phyloP scores from a whole-genome alignment of 352 stramenopile genomes.

The Phytopythium sindhum region DNA sequence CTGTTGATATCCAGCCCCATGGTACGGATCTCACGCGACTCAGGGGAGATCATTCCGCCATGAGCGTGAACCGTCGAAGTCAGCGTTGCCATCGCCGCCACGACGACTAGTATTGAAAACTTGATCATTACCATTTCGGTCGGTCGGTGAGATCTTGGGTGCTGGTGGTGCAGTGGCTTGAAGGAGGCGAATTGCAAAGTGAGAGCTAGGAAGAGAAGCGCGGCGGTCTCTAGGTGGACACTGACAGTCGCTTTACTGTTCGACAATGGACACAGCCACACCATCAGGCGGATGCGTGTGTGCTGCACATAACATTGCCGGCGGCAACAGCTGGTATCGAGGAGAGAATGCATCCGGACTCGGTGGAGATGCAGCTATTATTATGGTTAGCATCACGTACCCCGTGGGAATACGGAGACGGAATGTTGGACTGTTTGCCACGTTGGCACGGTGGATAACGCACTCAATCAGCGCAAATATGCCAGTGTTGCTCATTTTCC shows the following conservation, averaged over 20 bases:
- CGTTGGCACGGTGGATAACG: slow-evolving; percentile 1
- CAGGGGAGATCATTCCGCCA: slow-evolving; percentile 29
- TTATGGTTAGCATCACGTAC: no score
- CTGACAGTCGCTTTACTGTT: neutral
- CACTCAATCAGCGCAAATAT: neutral
- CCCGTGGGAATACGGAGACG: neutral
- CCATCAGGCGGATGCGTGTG: neutral
- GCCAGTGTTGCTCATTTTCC: neutral
- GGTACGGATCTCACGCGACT: slow-evolving; percentile 31
- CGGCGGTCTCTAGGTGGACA: neutral
- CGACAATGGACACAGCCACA: neutral
- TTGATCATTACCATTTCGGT: slow-evolving; percentile 10
- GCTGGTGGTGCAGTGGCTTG: neutral
- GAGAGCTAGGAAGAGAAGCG: neutral
- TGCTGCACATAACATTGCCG: neutral
- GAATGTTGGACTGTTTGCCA: neutral
- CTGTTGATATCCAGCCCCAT: slow-evolving; percentile 34
- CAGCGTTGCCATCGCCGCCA: neutral
- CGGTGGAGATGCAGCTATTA: neutral
- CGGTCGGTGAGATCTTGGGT: neutral
- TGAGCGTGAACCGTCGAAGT: slow-evolving; percentile 14
- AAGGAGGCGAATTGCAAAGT: slow-evolving; percentile 13
- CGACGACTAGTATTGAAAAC: slow-evolving; percentile 5
- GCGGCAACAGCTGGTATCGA: neutral
- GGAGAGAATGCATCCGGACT: neutral